Conservation (phyloP, 1,139 yeast species). For the Martiniozyma asiatica region DNA sequence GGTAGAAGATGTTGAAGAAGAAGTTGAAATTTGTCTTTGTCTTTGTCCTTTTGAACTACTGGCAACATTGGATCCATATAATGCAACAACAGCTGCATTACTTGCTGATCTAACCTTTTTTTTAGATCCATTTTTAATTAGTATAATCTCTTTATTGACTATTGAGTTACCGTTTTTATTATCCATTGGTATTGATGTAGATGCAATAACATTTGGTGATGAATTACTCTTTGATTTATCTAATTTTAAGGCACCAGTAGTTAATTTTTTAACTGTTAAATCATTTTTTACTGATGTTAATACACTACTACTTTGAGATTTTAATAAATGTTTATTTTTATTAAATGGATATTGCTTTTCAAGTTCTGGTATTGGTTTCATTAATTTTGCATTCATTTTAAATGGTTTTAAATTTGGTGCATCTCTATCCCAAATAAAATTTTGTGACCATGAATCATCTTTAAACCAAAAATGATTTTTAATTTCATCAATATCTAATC, state of each 20-base stretch:
- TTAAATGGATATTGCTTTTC: constrained; percentile 19
- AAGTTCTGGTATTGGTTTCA: constrained; percentile 42
- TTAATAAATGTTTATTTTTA: constrained; percentile 8
- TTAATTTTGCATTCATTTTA: constrained; percentile 43
- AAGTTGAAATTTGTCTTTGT: constrained; percentile 2
- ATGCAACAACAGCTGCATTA: constrained; percentile 14
- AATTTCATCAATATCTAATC: constrained; percentile 54
- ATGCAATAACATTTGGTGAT: too few species aligned
- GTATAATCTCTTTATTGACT: too few species aligned
- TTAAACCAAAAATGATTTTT: constrained; percentile 68
- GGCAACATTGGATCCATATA: constrained; percentile 7
- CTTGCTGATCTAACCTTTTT: constrained; percentile 5
- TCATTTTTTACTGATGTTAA: constrained; percentile 4
- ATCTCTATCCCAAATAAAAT: constrained; percentile 53
- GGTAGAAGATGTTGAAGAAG: constrained; percentile 4
- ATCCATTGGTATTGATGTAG: constrained; percentile 3
- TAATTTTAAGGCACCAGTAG: not conserved
- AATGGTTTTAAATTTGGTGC: constrained; percentile 79
- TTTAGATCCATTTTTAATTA: too few species aligned
- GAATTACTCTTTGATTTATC: not conserved
- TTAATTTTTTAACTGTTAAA: not conserved
- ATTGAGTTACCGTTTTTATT: too few species aligned
- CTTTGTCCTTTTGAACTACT: constrained; percentile 1
- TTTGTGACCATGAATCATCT: constrained; percentile 52
- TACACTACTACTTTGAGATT: constrained; percentile 2